phyloP scores from a whole-genome alignment of 2,329 filamentous ascomycete genomes.

The Colletotrichum sp. region DNA sequence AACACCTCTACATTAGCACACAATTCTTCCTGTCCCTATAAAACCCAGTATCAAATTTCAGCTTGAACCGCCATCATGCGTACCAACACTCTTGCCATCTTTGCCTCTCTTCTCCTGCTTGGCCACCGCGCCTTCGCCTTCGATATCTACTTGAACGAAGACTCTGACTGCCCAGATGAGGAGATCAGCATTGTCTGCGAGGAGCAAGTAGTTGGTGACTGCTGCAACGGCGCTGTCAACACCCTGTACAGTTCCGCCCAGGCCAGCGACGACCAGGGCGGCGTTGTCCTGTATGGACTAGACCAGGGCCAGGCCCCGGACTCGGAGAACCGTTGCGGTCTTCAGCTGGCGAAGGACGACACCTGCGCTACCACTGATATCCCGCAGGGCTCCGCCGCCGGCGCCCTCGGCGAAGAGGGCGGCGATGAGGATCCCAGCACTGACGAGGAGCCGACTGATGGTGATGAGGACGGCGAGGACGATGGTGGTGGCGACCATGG shows the following conservation, averaged over 20 bases:
- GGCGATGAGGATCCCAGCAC: neutral
- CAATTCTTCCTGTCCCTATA: accelerated
- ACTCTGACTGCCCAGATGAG: neutral
- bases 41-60: neutral
- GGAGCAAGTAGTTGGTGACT: neutral
- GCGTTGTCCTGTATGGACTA: neutral
- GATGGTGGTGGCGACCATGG: neutral
- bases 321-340: neutral
- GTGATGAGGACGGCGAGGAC: neutral
- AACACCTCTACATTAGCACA: neutral
- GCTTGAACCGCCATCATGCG: neutral
- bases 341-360: neutral
- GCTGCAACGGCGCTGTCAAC: neutral
- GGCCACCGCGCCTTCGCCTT: neutral
- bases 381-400: neutral
- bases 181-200: neutral
- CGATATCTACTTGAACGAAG: neutral
- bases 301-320: neutral
- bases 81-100: neutral
- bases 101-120: neutral
- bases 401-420: neutral
- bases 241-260: neutral
- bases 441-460: neutral
- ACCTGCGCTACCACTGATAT: neutral
- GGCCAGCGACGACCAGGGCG: neutral